A percentile compares a stretch with the other conserved stretches of the same genome.
Conservation (phyloP, 768 basidiomycete genomes). For the Polyporus arcularius region DNA sequence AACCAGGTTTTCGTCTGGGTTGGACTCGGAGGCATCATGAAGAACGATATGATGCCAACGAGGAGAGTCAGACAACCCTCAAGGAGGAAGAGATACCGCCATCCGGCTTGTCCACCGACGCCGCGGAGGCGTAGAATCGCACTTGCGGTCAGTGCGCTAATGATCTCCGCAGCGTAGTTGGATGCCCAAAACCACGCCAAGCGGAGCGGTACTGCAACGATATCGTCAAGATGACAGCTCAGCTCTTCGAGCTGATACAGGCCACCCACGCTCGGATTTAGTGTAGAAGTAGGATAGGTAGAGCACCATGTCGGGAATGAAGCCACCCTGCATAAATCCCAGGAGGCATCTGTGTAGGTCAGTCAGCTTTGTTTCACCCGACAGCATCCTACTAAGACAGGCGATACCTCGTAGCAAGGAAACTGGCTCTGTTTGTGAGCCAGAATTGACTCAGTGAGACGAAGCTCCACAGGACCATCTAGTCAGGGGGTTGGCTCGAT, state of each 20-base stretch:
- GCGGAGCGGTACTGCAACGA: slow-evolving; percentile 54
- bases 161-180: slow-evolving; percentile 53
- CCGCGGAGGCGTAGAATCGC: slow-evolving; percentile 60
- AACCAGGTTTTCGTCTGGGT: slow-evolving; percentile 64
- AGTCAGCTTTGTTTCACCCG: background rate
- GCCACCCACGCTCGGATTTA: slow-evolving; percentile 48
- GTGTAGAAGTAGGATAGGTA: slow-evolving; percentile 71
- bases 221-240: background rate
- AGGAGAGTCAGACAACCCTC: slow-evolving; percentile 53
- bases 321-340: slow-evolving; percentile 64
- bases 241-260: background rate
- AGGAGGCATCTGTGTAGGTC: slow-evolving; percentile 43
- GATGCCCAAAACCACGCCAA: slow-evolving; percentile 71
- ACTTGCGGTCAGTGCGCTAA: slow-evolving; percentile 63
- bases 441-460: slow-evolving; percentile 60
- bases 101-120: slow-evolving; percentile 53
- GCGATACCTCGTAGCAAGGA: slow-evolving; percentile 51
- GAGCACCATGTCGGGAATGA: slow-evolving; percentile 68
- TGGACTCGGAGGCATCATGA: slow-evolving; percentile 62
- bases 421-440: slow-evolving; percentile 52
- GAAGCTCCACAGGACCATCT: slow-evolving; percentile 60
- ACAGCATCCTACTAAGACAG: background rate
- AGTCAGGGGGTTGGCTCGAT: background rate
- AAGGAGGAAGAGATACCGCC: slow-evolving; percentile 60
- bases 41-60: slow-evolving; percentile 53